Evolutionary conservation across 805 yeast species (phyloP).

Genomic region (Hanseniaspora mollemarum): DNA sequence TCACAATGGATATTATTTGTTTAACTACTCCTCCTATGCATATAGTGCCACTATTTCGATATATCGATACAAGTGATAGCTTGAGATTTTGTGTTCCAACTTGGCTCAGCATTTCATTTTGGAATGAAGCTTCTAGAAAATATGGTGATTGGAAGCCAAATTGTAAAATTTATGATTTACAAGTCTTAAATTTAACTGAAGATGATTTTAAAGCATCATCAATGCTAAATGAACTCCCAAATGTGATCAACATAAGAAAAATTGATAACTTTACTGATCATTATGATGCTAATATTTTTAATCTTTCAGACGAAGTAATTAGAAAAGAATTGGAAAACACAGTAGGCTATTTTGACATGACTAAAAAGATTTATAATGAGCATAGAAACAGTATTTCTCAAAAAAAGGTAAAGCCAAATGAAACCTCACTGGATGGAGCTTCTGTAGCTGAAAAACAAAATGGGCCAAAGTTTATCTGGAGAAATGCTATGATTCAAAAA

Average conservation of each 20-base stretch:
- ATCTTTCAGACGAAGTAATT: neutral
- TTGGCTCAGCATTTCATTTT: conserved; percentile 91
- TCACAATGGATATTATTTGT: conserved; percentile 80
- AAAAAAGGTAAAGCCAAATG: neutral
- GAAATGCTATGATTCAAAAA: conserved; percentile 3
- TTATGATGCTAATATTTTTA: conserved; percentile 53
- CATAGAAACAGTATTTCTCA: conserved; percentile 5
- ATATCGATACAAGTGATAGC: conserved; percentile 40
- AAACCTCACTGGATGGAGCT: neutral
- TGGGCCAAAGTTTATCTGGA: conserved; percentile 17
- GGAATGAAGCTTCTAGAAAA: conserved; percentile 45
- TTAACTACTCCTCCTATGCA: conserved; percentile 85
- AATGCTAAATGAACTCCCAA: conserved; percentile 48
- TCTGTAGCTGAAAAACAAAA: neutral
- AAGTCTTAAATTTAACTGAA: conserved; percentile 97
- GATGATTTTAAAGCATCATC: conserved; percentile 60
- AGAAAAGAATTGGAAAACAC: conserved; percentile 7
- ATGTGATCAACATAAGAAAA: conserved; percentile 28
- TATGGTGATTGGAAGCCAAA: conserved; percentile 75
- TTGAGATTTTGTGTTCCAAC: conserved; percentile 74
- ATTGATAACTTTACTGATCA: conserved; percentile 51
- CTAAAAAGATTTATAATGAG: conserved; percentile 4
- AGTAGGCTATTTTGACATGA: conserved; percentile 14
- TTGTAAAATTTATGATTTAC: conserved; percentile 86
- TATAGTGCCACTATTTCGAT: conserved; percentile 78